Evolutionary conservation across 2,329 filamentous ascomycete species (phyloP), one percentile per base, ranked within the genome.

Genomic region (Pseudogymnoascus sp.): DNA sequence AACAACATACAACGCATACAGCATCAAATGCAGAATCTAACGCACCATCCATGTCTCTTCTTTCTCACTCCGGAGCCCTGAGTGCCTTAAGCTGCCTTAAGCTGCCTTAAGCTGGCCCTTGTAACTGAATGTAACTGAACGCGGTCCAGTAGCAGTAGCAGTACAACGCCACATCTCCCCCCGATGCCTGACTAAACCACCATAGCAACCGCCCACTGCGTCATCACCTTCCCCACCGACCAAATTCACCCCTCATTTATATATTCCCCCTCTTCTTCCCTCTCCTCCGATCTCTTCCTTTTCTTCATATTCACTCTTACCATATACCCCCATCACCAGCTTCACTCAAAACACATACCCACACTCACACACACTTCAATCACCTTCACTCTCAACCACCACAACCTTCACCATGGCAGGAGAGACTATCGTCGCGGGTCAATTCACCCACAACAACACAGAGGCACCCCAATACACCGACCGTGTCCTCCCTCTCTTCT

Each of bases 401-500:
- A 31, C 16, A 33, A 38, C 35, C n/a, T 33, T 58, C 26, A 64
- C 6, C 11, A 68, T 68, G 67, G 65, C 63, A 16, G 63, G 59
- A 35, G 62, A 61, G n/a, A 59, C 65, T 12, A 67, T 70, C 37
- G 66, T 62, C 7, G 65, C 59, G 63, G 80, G 83, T 63, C 73
- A 73, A 66, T 88, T 88, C 70, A 74, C 75, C 66, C 84, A 85
- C 70, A 74, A 84, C 69, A 85, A 81, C 71, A 85, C 81, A 67
- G 72, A 71, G 33, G 68, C 77, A 2, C 78, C 80, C 39, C 68
- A 74, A 62, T 73, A 70, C 12, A 72, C 77, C 29, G 78, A 80
- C 62, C 76, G 81, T 49, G 80, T 90, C 63, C 72, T 90, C 71
- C 80, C 83, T 35, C 80, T 89, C 63, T 88, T 90, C 75, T 89